Base-by-base conservation (phyloP, 106 monocot genomes). In the Dendrobium officinale region DNA sequence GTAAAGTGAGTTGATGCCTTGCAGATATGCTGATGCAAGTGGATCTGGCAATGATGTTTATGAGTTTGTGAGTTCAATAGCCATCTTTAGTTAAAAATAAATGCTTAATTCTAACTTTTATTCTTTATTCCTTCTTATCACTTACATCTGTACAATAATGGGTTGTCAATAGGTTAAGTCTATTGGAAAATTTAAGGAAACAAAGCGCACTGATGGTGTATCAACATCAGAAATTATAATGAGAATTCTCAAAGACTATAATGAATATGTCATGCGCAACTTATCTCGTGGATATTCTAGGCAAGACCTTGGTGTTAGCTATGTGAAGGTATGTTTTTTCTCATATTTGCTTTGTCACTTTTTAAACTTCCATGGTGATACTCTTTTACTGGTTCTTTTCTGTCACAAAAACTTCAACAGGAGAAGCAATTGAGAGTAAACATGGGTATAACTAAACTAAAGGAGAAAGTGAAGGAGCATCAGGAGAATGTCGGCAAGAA, bases 151-250 rank as follows among this genome's bases (percentile, higher is more conserved):
- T 37, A 37, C 37, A 37, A 37, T 37, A 37, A 37, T 37, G 37
- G 8, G 18, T 88, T 1, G 37, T 37, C 3, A 37, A 37, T 54
- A 94, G 94, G 90, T 94, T 64, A 95, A 95, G 72, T 75, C 88
- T 22, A 83, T 89, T 44, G 95, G 95, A 79, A 95, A 90, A 77
- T 95, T 95, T 48, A 92, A 89, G 82, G 95, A 95, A 83, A 95
- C 95, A 54, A 92, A 87, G 70, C 88, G 95, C 68, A 92, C 95
- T 54, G 83, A 87, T 55, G 92, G 95, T 1, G 85, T 95, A 45
- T 95, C 95, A 15, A 92, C 95, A 42, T 95, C 95, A 54, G 95
- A 95, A 79, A 41, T 95, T 54, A 95, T 92, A 82, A 92, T 95
- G 95, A 85, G 95, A 82, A 95, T 95, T 73, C 80, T 95, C 27